phyloP scores from a whole-genome alignment of 495 filamentous ascomycete species.

The Hypomontagnella monticulosa region DNA sequence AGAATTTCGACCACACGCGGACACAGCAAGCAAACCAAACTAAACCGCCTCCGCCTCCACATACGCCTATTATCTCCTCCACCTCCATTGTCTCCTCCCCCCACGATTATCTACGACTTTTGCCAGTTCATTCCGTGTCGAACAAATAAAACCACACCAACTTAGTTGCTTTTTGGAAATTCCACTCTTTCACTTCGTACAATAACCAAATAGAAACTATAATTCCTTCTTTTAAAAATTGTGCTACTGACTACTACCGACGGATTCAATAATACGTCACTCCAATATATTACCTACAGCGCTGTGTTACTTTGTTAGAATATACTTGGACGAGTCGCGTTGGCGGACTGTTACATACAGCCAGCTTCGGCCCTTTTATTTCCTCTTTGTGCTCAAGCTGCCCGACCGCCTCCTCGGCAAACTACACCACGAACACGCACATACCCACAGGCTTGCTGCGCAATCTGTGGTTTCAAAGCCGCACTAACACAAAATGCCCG shows the following conservation, averaged over 20 bases:
- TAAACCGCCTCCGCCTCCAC: too few species aligned
- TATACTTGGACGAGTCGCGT: constrained; percentile 28
- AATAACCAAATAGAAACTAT: constrained; percentile 18
- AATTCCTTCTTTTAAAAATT: constrained; percentile 15
- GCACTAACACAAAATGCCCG: constrained; percentile 46
- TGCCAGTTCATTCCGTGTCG: not conserved
- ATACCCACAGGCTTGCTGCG: constrained; percentile 36
- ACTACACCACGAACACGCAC: constrained; percentile 35
- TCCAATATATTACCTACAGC: constrained; percentile 38
- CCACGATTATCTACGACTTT: constrained; percentile 26
- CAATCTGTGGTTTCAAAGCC: constrained; percentile 39
- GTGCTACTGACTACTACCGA: constrained; percentile 17
- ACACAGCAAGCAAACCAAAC: constrained; percentile 30
- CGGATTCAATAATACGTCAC: constrained; percentile 31
- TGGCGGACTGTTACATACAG: constrained; percentile 38
- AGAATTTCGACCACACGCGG: constrained; percentile 34
- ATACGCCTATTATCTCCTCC: not conserved
- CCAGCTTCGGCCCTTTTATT: constrained; percentile 47
- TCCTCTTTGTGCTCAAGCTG: constrained; percentile 39
- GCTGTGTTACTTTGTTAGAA: constrained; percentile 31
- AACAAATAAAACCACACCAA: not conserved
- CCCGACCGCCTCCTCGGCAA: constrained; percentile 39
- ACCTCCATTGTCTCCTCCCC: constrained; percentile 22
- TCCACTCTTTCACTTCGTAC: constrained; percentile 26
- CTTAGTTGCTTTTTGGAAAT: constrained; percentile 18